Percentiles rank a stretch among this genome's conserved stretches.
phyloP scores from a whole-genome alignment of 2,329 filamentous ascomycete genomes.

The Penicillium sp. region DNA sequence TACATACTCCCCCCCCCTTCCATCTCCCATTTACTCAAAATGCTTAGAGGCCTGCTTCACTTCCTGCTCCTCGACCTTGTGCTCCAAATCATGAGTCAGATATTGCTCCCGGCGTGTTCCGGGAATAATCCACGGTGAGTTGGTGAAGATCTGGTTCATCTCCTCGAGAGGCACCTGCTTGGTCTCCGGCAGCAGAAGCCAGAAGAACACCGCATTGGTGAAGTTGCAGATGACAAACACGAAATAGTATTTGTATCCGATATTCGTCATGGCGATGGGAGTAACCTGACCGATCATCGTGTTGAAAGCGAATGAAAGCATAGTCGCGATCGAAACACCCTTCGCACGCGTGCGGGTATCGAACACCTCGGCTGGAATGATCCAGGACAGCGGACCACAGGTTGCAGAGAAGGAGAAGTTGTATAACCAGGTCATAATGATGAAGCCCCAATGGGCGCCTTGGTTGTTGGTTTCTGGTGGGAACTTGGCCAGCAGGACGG shows the following conservation, averaged over 20 bases:
- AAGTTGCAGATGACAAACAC: slow-evolving; percentile 69
- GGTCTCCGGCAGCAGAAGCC: slow-evolving; percentile 67
- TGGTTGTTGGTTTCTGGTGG: slow-evolving; percentile 56
- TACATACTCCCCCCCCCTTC: neutral
- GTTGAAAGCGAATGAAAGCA: slow-evolving; percentile 74
- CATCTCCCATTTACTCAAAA: slow-evolving; percentile 13
- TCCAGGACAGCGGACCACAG: slow-evolving; percentile 68
- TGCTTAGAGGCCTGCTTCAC: slow-evolving; percentile 46
- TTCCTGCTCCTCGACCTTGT: slow-evolving; percentile 59
- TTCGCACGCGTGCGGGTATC: slow-evolving; percentile 74
- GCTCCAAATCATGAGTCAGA: slow-evolving; percentile 60
- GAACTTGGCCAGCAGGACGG: slow-evolving; percentile 59
- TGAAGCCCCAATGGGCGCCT: slow-evolving; percentile 59
- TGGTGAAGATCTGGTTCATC: slow-evolving; percentile 68
- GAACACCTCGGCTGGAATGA: slow-evolving; percentile 68
- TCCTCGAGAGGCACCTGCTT: slow-evolving; percentile 65
- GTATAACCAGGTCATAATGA: slow-evolving; percentile 75
- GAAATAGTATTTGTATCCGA: slow-evolving; percentile 61
- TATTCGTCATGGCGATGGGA: slow-evolving; percentile 57
- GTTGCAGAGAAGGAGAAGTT: slow-evolving; percentile 75
- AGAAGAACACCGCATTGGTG: slow-evolving; percentile 69
- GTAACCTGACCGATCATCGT: slow-evolving; percentile 74
- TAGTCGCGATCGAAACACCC: slow-evolving; percentile 73
- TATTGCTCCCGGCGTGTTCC: slow-evolving; percentile 58
- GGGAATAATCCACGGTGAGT: slow-evolving; percentile 65